Base-by-base conservation (phyloP, 805 yeast genomes). In the Metschnikowia kofuensis region DNA sequence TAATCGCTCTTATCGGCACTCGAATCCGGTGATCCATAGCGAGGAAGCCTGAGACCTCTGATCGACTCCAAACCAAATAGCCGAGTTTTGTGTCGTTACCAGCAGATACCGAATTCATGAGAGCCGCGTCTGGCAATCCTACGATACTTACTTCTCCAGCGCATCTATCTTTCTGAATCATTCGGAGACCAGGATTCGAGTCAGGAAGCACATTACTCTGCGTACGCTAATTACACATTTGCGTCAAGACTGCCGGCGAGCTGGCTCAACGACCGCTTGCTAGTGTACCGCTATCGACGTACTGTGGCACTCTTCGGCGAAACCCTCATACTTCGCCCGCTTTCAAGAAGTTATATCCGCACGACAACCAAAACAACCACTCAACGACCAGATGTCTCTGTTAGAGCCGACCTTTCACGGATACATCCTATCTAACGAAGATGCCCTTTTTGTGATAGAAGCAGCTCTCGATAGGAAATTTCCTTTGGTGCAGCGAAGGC, bases 391-490 rank as follows among this genome's bases (percentile, higher is more conserved):
- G 5, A 34, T 34, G 36, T 34, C 36, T 13, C 51, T 37, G 21
- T 41, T 52, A 28, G 29, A 28, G 15, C 54, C 57, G 2, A 49
- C 57, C 14, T 54, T 38, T 40, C 68, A 68, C 45, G 94, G 97
- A 5, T 89, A 84, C 60, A 85, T 91, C 38, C 86, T 85, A 13
- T 81, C 89, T 30, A 87, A 95, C 21, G 80, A 80, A 50, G 97
- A 91, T 63, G 96, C 97, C 1, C 70, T 91, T 42, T 64, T 88
- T 4, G 77, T 91, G 7, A 79, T 91, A 41, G 96, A 91, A 61
- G 91, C 89, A n/a, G 83, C 85, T 9, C 62, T 89, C 27, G 78
- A 80, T 45, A 82, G 83, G 27, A 73, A 72, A 42, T 69, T 90
- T 11, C 75, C 74, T 11, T 73, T 83, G 11, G 87, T 89, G 1